Base-by-base conservation (phyloP, 768 basidiomycete species). In the Boletellus emodensis region DNA sequence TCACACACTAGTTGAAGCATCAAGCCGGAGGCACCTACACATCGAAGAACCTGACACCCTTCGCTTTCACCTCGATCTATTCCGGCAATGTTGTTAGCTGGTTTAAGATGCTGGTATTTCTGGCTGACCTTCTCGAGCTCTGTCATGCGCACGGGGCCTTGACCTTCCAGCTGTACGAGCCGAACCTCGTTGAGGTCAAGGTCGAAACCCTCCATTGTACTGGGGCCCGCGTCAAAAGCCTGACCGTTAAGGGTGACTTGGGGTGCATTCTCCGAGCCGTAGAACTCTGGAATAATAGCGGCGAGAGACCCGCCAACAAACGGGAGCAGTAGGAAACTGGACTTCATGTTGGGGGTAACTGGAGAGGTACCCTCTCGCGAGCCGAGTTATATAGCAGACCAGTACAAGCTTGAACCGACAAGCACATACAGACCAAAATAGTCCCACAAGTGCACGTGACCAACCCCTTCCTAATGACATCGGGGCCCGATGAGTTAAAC, bases 31-130 rank as follows among this genome's bases (percentile, higher is more conserved):
- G 36, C 37, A 55, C 74, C 72, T 68, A 90, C 87, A 95, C 78
- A 67, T 94, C 93, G 71, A 94, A 88, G 77, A 94, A 94, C 46
- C 80, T 85, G 71, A 83, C 61, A 54, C 90, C 90, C 57, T 79
- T 75, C 44, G 83, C 83, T 69, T 88, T 94, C 53, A 83, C 78
- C 61, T 82, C 72, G 53, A 94, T 86, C 90, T 92, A 49, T 8
- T 15, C 17, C 14, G 14, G 22, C 4, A 39, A 38, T 2, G 2
- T 26, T 4, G 38, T 34, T 7, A 12, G 30, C 57, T 1, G 40
- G 48, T 40, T 35, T 17, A 15, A 17, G 3, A 20, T 14, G 14
- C 5, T 28, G 15, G 18, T 13, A 8, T 2, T 17, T 26, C 11
- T 33, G 30, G 17, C 57, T 9, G 28, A 87, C 88, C 84, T 95